Conservation (phyloP, 2,329 filamentous ascomycete genomes). For the Aspergillus tanneri region DNA sequence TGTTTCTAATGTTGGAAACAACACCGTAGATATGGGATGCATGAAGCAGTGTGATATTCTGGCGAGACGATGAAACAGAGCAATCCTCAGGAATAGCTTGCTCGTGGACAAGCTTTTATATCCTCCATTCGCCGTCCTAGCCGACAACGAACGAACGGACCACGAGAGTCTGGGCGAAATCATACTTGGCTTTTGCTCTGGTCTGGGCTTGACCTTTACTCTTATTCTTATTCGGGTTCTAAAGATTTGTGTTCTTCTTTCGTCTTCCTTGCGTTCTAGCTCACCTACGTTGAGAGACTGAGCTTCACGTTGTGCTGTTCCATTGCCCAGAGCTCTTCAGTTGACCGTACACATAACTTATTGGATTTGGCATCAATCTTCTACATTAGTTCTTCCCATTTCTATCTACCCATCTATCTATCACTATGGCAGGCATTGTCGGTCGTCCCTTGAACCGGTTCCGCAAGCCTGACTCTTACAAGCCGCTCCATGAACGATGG, state of each 20-base stretch:
- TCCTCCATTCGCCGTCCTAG: background rate
- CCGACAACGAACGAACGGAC: background rate
- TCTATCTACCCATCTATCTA: background rate
- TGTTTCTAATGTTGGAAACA: constrained; percentile 14
- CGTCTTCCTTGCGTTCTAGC: too few species aligned
- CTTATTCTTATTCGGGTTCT: too few species aligned
- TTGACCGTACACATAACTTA: too few species aligned
- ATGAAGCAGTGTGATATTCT: constrained; percentile 1
- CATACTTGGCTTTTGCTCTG: background rate
- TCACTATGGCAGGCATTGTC: constrained; percentile 30
- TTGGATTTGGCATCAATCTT: background rate
- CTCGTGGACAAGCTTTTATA: constrained; percentile 11
- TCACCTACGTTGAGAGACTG: too few species aligned
- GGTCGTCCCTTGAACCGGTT: constrained; percentile 32
- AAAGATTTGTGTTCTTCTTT: too few species aligned
- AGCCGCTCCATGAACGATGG: constrained; percentile 39
- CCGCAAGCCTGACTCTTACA: constrained; percentile 27
- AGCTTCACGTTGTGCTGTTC: too few species aligned
- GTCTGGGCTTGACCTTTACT: constrained; percentile 1
- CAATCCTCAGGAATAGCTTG: background rate
- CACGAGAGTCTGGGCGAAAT: background rate
- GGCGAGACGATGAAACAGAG: background rate
- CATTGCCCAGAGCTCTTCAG: too few species aligned
- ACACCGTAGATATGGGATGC: background rate
- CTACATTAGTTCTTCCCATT: background rate